These are phyloP conservation scores for Boeremia lycopersici DNA, from an alignment of 2,329 filamentous ascomycete genomes.

Conservation along the genomic window DNA sequence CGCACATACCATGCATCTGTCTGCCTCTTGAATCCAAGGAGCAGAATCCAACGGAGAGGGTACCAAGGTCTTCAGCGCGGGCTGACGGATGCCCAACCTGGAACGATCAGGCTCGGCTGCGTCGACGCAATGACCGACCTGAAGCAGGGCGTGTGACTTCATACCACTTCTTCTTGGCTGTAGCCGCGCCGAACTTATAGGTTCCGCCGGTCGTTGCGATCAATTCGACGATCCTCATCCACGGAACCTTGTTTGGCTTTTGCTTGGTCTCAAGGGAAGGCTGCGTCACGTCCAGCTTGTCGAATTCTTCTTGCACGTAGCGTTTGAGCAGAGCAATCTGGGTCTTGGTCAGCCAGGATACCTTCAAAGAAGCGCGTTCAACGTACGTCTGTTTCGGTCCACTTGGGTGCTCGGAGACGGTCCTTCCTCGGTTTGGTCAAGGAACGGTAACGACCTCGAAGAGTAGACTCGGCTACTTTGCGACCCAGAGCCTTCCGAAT, in stretches of 20 bases:
- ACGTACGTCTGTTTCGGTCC: slow-evolving; percentile 69
- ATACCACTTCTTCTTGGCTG: slow-evolving; percentile 67
- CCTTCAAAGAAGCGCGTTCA: neutral
- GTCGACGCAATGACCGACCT: neutral
- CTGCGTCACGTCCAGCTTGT: slow-evolving; percentile 21
- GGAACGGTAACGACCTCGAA: slow-evolving; percentile 70
- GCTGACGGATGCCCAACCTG: neutral
- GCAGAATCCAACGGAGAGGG: neutral
- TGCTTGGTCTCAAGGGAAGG: slow-evolving; percentile 16
- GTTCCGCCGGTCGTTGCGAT: slow-evolving; percentile 60
- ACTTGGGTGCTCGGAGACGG: slow-evolving; percentile 69
- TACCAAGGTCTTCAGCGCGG: neutral
- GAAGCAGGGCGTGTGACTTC: slow-evolving; percentile 40
- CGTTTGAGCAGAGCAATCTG: slow-evolving; percentile 35
- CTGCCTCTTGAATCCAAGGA: neutral
- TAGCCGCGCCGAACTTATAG: slow-evolving; percentile 66
- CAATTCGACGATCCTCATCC: slow-evolving; percentile 64
- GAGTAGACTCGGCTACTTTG: slow-evolving; percentile 71
- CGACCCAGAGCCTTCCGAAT: slow-evolving; percentile 64
- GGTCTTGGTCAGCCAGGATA: slow-evolving; percentile 13
- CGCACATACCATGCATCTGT: neutral
- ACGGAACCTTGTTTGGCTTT: slow-evolving; percentile 56
- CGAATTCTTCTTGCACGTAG: slow-evolving; percentile 30
- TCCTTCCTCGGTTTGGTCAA: slow-evolving; percentile 68
- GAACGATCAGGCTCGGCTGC: neutral